Evolutionary conservation across 768 basidiomycete genomes (phyloP).

Genomic region (Trametes sanguinea): DNA sequence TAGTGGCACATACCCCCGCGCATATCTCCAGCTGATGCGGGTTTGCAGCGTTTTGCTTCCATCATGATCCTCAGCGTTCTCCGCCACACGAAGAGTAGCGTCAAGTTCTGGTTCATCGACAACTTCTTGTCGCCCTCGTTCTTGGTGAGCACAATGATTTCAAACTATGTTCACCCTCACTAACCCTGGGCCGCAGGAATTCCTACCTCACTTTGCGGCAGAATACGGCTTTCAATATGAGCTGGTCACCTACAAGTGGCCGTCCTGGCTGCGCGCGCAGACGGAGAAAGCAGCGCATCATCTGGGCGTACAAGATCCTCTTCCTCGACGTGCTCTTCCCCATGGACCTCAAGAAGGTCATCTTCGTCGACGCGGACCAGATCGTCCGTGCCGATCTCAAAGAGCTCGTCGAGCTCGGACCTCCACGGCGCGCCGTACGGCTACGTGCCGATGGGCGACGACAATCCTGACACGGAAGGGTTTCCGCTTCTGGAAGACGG

Average conservation of each 20-base stretch:
- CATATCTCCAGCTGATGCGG: too few relatives aligned
- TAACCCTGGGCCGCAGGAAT: conserved; percentile 57
- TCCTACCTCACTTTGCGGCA: conserved; percentile 89
- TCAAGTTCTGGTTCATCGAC: conserved; percentile 99
- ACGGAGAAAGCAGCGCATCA: conserved; percentile 97
- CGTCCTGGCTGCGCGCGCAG: conserved; percentile 94
- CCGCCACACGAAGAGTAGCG: conserved; percentile 88
- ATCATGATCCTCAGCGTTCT: conserved; percentile 99
- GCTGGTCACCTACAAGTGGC: conserved; percentile 99
- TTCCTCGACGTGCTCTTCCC: conserved; percentile 99
- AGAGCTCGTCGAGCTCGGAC: conserved; percentile 91
- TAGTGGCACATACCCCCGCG: background rate
- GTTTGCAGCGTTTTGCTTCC: conserved; percentile 82
- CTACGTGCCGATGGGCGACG: conserved; percentile 97
- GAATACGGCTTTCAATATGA: conserved; percentile 96
- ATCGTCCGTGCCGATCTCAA: conserved; percentile 96
- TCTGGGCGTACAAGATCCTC: conserved; percentile 99
- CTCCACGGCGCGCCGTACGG: conserved; percentile 93
- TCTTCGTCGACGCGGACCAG: conserved; percentile 98
- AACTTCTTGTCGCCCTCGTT: conserved; percentile 99
- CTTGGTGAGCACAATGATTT: conserved; percentile 52
- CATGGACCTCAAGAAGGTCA: conserved; percentile 98
- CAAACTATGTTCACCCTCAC: too few relatives aligned
- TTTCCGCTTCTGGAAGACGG: conserved; percentile 98
- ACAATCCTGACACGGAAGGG: conserved; percentile 96